phyloP scores from a whole-genome alignment of 192 early-diverging fungal genomes.

The Chytriomyces sp. region DNA sequence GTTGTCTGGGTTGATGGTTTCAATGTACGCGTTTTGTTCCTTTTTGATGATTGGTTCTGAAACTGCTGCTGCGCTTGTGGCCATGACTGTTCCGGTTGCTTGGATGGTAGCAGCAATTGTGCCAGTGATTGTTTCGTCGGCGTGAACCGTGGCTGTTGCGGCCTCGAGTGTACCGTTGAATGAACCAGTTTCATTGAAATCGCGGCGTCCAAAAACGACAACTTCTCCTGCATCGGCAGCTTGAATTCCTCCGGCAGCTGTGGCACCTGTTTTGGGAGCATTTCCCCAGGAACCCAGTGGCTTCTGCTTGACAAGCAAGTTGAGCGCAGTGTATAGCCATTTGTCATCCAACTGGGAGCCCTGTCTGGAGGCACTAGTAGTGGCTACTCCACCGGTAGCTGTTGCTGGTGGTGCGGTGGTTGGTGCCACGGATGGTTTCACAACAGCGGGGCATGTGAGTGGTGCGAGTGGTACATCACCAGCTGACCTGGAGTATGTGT shows the following conservation, averaged over 20 bases:
- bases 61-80: neutral
- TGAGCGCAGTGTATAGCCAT: neutral
- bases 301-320: neutral
- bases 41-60: neutral
- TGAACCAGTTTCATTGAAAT: neutral
- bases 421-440: neutral
- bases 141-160: neutral
- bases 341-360: neutral
- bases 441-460: constrained; percentile 7
- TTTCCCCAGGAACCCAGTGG: neutral
- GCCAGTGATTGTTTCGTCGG: neutral
- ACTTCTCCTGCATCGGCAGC: neutral
- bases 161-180: neutral
- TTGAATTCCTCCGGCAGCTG: neutral
- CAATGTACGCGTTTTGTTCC: neutral
- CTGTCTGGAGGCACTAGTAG: neutral
- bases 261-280: neutral
- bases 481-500: constrained; percentile 16
- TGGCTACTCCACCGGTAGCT: neutral
- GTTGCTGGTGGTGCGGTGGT: constrained; percentile 2
- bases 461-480: constrained; percentile 18
- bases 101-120: neutral
- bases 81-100: neutral
- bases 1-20: constrained; percentile 9
- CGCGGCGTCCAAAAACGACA: neutral